A percentile compares a stretch with the other conserved stretches of the same genome.
phyloP scores from a whole-genome alignment of 345 rosid genomes.

The Fremontodendron californicum region DNA sequence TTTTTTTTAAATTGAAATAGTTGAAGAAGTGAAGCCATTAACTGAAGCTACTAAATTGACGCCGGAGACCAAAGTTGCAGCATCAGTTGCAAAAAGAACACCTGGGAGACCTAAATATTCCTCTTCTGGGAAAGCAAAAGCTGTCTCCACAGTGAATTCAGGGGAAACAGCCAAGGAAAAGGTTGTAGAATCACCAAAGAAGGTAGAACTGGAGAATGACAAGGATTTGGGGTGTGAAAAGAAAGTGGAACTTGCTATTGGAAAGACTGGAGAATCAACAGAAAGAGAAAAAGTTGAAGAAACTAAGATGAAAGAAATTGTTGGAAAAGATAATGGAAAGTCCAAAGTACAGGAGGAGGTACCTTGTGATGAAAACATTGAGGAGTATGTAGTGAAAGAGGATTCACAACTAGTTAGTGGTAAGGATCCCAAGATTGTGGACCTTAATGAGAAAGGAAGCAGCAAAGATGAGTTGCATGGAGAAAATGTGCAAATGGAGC shows the following conservation, averaged over 20 bases:
- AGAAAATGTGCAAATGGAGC: slow-evolving; percentile 23
- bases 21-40: slow-evolving; percentile 25
- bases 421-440: slow-evolving; percentile 11
- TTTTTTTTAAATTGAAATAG: neutral
- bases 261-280: slow-evolving; percentile 8
- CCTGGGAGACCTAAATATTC: slow-evolving; percentile 21
- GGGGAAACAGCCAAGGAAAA: slow-evolving; percentile 19
- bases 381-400: slow-evolving; percentile 13
- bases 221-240: neutral
- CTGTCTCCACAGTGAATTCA: slow-evolving; percentile 10
- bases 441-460: slow-evolving; percentile 15
- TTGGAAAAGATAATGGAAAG: slow-evolving; percentile 14
- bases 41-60: slow-evolving; percentile 14
- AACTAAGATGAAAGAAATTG: slow-evolving; percentile 12
- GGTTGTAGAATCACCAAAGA: slow-evolving; percentile 19
- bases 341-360: slow-evolving; percentile 13
- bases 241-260: neutral
- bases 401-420: slow-evolving; percentile 5
- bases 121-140: slow-evolving; percentile 24
- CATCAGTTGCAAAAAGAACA: slow-evolving; percentile 30
- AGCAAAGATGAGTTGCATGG: slow-evolving; percentile 16
- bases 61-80: slow-evolving; percentile 20
- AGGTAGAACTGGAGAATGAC: neutral
- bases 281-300: slow-evolving; percentile 20
- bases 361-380: slow-evolving; percentile 18